Evolutionary conservation across 495 filamentous ascomycete genomes (phyloP), one percentile per base, ranked within the genome.

Genomic region (Penicillium tannophilum): DNA sequence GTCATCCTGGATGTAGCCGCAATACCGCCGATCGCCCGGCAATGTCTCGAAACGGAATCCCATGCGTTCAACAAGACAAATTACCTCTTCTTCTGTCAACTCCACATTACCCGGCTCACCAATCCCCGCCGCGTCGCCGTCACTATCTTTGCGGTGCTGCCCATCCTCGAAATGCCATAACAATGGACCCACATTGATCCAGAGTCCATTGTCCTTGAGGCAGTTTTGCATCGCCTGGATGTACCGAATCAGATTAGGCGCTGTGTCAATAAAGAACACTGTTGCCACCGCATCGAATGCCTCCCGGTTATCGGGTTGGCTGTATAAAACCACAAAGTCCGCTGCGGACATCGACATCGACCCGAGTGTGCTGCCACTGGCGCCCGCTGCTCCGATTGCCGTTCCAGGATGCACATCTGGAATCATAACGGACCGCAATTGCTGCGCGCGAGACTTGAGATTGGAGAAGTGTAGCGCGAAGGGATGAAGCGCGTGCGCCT

Each of bases 261-360:
- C 94, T 4, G 94, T 98, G 70, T 98, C 95, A 31, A 98, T 88
- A 77, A 98, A 98, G 71, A 97, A 98, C 4, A 96, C 89, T 4
- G 89, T 90, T 1, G 88, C 85, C 3, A 98, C 92, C 1, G 87
- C 92, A 67, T 96, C 88, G 70, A 91, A 97, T 0, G 65, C 65
- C 2, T 80, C 83, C 28, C 72, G 72, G 48, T 90, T 81, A 17
- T 78, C 75, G 2, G 80, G 75, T 48, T 84, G 67, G 36, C 74
- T 80, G 72, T 98, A 97, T 3, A 90, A 66, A 6, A 88, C 84
- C 50, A 90, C 78, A 68, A 97, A 97, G 64, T 97, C 92, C 4
- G 87, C 88, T 4, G 90, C 85, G 6, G 84, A 83, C 92, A 98
- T 97, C 64, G 82, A 84, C 90, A 98, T 95, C 10, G 63, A 64